Conservation (phyloP, 2,329 filamentous ascomycete species). For the Fusarium circinatum region DNA sequence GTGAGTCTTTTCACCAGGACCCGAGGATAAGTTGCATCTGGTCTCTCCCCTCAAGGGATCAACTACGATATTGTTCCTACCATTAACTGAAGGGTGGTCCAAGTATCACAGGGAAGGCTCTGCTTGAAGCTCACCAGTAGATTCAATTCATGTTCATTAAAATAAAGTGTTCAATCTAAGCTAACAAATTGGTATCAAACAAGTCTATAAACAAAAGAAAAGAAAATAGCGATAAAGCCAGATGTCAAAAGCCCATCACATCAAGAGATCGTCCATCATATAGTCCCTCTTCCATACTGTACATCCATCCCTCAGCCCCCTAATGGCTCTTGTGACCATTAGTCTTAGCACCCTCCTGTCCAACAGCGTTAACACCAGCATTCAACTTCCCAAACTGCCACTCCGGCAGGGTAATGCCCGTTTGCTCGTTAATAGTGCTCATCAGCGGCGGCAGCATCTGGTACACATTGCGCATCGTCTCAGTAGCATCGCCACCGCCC, state of each 20-base stretch:
- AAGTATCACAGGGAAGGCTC: accelerated
- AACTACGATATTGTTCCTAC: neutral
- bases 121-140: accelerated
- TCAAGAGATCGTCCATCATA: neutral
- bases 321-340: conserved; percentile 36
- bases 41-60: neutral
- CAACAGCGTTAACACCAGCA: conserved; percentile 49
- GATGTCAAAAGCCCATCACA: conserved; percentile 9
- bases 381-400: conserved; percentile 72
- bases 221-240: neutral
- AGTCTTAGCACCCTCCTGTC: conserved; percentile 36
- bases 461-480: conserved; percentile 79
- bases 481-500: conserved; percentile 62
- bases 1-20: neutral
- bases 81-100: accelerated
- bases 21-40: neutral
- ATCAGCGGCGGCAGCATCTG: conserved; percentile 86
- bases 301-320: neutral
- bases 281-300: neutral
- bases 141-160: neutral
- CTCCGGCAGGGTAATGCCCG: conserved; percentile 80
- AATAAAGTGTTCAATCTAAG: neutral
- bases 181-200: conserved; percentile 28
- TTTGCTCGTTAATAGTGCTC: conserved; percentile 89
- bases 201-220: conserved; percentile 22